A percentile compares a stretch with the other conserved stretches of the same genome.
Conservation (phyloP, 345 rosid species). For the Sonneratia alba region DNA sequence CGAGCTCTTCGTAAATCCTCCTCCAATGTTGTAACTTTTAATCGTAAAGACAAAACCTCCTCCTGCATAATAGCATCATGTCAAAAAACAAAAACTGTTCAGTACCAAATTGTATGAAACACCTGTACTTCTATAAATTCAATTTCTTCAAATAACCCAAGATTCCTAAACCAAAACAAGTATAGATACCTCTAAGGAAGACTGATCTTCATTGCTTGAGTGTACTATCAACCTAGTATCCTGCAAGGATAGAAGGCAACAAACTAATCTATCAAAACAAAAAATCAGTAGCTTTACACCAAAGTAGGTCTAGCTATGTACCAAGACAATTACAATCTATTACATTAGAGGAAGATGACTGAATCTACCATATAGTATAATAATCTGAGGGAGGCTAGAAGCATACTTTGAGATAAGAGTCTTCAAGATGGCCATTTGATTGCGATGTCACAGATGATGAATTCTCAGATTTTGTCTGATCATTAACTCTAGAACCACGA, state of each 20-base stretch:
- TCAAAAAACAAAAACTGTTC: neutral
- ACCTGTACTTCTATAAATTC: neutral
- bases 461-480: slow-evolving; percentile 42
- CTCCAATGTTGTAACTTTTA: slow-evolving; percentile 57
- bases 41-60: slow-evolving; percentile 51
- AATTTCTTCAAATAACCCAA: neutral
- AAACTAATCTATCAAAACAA: neutral
- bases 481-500: slow-evolving; percentile 72
- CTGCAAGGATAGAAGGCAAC: slow-evolving; percentile 21
- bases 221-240: slow-evolving; percentile 51
- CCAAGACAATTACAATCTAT: neutral
- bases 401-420: slow-evolving; percentile 44
- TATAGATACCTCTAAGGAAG: slow-evolving; percentile 45
- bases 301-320: neutral
- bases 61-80: slow-evolving; percentile 44
- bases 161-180: neutral
- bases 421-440: slow-evolving; percentile 63
- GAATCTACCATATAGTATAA: neutral
- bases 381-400: neutral
- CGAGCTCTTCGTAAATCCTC: slow-evolving; percentile 74
- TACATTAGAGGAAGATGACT: neutral
- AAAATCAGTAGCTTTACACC: neutral
- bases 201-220: slow-evolving; percentile 32
- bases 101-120: neutral
- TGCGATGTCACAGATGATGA: slow-evolving; percentile 34